Base-by-base conservation (phyloP, 2,329 filamentous ascomycete species). In the Calycina marina region DNA sequence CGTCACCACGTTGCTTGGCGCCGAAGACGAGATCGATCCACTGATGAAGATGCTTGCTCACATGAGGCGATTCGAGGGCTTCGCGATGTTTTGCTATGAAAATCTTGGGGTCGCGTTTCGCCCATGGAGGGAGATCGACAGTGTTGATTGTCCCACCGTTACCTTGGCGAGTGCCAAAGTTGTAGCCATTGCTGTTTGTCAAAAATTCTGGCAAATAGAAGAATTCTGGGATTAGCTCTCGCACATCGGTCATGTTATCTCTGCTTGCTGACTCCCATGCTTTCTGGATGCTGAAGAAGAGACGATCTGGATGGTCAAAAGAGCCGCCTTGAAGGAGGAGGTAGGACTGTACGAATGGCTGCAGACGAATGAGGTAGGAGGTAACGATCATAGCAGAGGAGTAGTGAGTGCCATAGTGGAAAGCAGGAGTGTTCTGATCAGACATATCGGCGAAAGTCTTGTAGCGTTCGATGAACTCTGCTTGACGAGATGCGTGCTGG, bases 331-430 rank as follows among this genome's bases (percentile, higher is more conserved):
- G 90, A 2, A 98, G 69, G 6, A 96, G 63, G 13, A 96, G 72
- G 50, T 93, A 96, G 0, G 90, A 93, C 46, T 96, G 84, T 14
- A 94, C 88, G 52, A 96, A 98, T 0, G 90, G 90, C 31, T 93
- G 88, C 11, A 98, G 65, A 12, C 90, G 78, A 47, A 98, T 94
- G 25, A 98, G 67, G 49, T 94, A 98, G 0, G 86, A 94, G 9
- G 85, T 85, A 5, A 98, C 90, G 37, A 93, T 94, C 90, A 96
- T 98, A 5, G 90, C 90, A 2, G 90, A 96, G 1, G 90, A 96
- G 55, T 98, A 98, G 53, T 98, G 92, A 0, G 92, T 98, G 12
- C 90, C 90, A 45, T 96, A 98, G 52, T 98, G 90, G 53, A 94
- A 98, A 0, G 90, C 81, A 1, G 81, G 77, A 28, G 68, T 65